Conservation (phyloP, 768 basidiomycete genomes). For the Sporobolomyces phaffii region DNA sequence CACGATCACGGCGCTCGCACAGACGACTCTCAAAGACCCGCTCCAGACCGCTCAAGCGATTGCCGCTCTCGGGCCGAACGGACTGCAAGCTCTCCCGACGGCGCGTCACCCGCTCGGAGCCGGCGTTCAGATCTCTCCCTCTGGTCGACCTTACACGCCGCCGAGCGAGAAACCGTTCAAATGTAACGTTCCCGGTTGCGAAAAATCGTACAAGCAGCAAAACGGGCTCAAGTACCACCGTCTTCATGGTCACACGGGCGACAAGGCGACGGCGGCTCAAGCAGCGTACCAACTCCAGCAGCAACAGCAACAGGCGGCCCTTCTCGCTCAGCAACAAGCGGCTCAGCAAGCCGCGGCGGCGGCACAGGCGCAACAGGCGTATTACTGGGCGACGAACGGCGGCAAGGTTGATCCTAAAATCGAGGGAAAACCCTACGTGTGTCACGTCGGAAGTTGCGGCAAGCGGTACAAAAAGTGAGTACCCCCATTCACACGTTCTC, state of each 20-base stretch:
- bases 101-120: conserved; percentile 50
- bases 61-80: conserved; percentile 24
- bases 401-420: conserved; percentile 3
- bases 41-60: conserved; percentile 23
- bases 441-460: conserved; percentile 37
- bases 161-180: conserved; percentile 68
- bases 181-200: conserved; percentile 45
- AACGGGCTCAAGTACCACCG: conserved; percentile 46
- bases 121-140: conserved; percentile 59
- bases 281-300: conserved; percentile 24
- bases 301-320: conserved; percentile 6
- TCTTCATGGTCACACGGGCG: conserved; percentile 43
- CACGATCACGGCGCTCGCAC: conserved; percentile 48
- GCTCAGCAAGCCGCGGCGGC: background rate
- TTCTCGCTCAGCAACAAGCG: conserved; percentile 1
- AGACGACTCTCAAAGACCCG: conserved; percentile 41
- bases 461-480: conserved; percentile 67
- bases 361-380: conserved; percentile 9
- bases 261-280: conserved; percentile 19
- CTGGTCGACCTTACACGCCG: conserved; percentile 37
- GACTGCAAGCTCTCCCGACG: conserved; percentile 44
- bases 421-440: conserved; percentile 40
- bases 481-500: background rate
- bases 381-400: conserved; percentile 9
- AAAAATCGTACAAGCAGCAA: conserved; percentile 46